Evolutionary conservation across 192 early-diverging fungal genomes (phyloP).

Genomic region (Kickxella alabastrina): DNA sequence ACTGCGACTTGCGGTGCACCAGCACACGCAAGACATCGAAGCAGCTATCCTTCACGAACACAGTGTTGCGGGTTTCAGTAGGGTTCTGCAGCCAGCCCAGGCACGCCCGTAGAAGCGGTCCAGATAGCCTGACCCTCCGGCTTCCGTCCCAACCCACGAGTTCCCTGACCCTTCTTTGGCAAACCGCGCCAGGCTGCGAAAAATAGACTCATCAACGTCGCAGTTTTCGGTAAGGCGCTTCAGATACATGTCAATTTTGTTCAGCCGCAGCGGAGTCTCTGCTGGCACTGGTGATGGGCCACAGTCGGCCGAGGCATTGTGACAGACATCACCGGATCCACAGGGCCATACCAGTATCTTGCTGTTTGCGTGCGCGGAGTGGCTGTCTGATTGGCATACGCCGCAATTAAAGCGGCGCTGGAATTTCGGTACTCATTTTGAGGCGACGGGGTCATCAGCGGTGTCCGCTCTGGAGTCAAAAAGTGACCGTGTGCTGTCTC

Average conservation of each 20-base stretch:
- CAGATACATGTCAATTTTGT: conserved; percentile 25
- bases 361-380: conserved; percentile 49
- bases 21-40: conserved; percentile 51
- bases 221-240: conserved; percentile 22
- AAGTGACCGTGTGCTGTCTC: background rate
- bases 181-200: conserved; percentile 49
- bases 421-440: conserved; percentile 1
- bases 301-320: conserved; percentile 5
- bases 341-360: conserved; percentile 46
- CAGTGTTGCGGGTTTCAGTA: conserved; percentile 38
- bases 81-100: conserved; percentile 46
- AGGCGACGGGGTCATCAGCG: conserved; percentile 24
- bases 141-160: conserved; percentile 23
- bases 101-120: conserved; percentile 38
- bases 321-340: conserved; percentile 13
- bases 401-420: conserved; percentile 3
- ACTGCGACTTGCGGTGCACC: conserved; percentile 43
- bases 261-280: conserved; percentile 34
- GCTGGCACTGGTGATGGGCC: conserved; percentile 36
- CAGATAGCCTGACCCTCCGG: conserved; percentile 29
- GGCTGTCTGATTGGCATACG: conserved; percentile 7
- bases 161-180: conserved; percentile 46
- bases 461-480: conserved; percentile 25
- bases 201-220: conserved; percentile 40
- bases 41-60: conserved; percentile 51